Percentiles rank a stretch among this genome's conserved stretches.
Evolutionary conservation across 2,329 filamentous ascomycete species (phyloP).

Genomic region (Xylariaceae sp.): DNA sequence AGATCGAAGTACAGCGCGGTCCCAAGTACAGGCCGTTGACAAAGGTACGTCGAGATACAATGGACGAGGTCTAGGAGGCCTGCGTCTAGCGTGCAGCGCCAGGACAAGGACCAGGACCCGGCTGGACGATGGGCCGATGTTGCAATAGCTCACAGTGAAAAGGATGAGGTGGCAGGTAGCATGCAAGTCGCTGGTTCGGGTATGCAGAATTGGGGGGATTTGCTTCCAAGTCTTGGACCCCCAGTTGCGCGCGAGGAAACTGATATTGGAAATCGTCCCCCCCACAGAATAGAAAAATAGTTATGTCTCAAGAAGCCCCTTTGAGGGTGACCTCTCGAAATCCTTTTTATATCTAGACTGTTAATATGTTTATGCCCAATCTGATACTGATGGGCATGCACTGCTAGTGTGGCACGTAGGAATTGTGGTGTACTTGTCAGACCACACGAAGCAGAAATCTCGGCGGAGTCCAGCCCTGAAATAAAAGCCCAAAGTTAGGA

Average conservation of each 20-base stretch:
- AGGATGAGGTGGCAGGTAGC: slow-evolving; percentile 54
- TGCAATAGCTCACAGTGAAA: slow-evolving; percentile 49
- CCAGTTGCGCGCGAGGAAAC: slow-evolving; percentile 23
- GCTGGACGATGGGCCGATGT: slow-evolving; percentile 48
- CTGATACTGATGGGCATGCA: slow-evolving; percentile 21
- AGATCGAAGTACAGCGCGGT: slow-evolving; percentile 40
- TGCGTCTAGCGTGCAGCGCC: slow-evolving; percentile 35
- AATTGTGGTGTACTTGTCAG: too few relatives aligned
- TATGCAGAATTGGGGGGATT: slow-evolving; percentile 41
- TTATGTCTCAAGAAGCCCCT: slow-evolving; percentile 19
- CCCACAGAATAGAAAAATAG: slow-evolving; percentile 24
- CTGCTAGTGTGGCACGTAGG: slow-evolving; percentile 11
- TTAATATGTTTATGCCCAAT: slow-evolving; percentile 15
- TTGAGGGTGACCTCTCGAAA: slow-evolving; percentile 19
- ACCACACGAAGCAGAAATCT: too few relatives aligned
- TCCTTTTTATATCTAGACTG: slow-evolving; percentile 15
- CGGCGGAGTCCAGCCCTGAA: too few relatives aligned
- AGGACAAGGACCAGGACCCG: slow-evolving; percentile 40
- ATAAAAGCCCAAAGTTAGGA: too few relatives aligned
- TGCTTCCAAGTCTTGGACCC: slow-evolving; percentile 28
- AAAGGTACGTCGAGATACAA: slow-evolving; percentile 44
- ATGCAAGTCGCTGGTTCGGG: slow-evolving; percentile 55
- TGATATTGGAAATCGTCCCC: slow-evolving; percentile 29
- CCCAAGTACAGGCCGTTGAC: slow-evolving; percentile 41
- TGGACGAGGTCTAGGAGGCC: slow-evolving; percentile 32